Evolutionary conservation across 768 basidiomycete species (phyloP), one percentile per base, ranked within the genome.

Genomic region (Exidia glandulosa): DNA sequence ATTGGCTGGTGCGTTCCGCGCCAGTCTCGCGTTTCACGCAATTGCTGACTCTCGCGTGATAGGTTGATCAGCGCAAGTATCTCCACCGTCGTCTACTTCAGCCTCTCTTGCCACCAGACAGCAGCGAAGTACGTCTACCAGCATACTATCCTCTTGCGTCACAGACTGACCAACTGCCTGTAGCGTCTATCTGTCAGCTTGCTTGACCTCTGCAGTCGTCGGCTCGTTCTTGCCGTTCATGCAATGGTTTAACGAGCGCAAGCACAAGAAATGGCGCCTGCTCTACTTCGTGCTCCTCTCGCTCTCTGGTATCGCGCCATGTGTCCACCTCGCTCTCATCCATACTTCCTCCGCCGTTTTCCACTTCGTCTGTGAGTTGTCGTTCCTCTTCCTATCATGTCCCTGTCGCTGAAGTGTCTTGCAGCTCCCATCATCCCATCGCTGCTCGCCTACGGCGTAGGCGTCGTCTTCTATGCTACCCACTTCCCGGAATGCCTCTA

Each of bases 51-150:
- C 41, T 36, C 87, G 19, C 27, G 19, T 23, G 19, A 45, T 68
- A 89, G 90, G 90, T 77, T 95, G 57, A 95, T 94, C 66, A 86
- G 85, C 59, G 90, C 88, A 7, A 85, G 80, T 57, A 81, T 92
- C 57, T 87, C 83, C 41, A 88, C 88, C 0, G 70, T 91, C 32
- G 84, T 92, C 10, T 79, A 89, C 67, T 92, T 93, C 65, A 90
- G 87, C 0, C 92, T 90, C 70, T 73, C 72, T 63, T 90, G 88
- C 66, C 80, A 87, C 66, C 81, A 84, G 1, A 67, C 64, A 33
- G 66, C 84, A 12, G 78, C 84, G 48, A 74, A 73, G 68, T 54
- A 13, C 50, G 50, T 54, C 27, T 54, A 54, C 19, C 50, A n/a
- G n/a, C n/a, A n/a, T n/a, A n/a, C 25, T 13, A 27, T 7, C 50